These are phyloP conservation scores for Coccomyxa sp. DNA, from an alignment of 139 green algal species.

Conservation along the genomic window DNA sequence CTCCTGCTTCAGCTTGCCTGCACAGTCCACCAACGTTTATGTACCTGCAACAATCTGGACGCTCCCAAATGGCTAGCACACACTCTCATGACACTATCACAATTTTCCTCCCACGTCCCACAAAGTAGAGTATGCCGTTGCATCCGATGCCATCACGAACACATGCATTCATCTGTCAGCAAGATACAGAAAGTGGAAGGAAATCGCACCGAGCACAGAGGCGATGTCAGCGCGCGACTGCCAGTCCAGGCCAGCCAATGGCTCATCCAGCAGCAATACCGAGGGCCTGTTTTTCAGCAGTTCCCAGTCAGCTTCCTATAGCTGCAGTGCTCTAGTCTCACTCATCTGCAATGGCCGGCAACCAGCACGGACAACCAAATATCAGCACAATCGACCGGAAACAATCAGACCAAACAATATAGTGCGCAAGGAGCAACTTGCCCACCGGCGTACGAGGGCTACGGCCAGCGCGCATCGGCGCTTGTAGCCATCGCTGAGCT, in stretches of 20 bases:
- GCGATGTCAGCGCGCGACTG: slow-evolving; percentile 40
- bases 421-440: no score
- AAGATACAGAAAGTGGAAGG: background rate
- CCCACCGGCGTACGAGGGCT: background rate
- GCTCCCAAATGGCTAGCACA: background rate
- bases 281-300: slow-evolving; percentile 32
- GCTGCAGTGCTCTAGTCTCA: background rate
- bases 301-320: background rate
- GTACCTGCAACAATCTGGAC: background rate
- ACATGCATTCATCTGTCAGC: background rate
- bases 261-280: slow-evolving; percentile 91
- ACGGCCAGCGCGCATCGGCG: slow-evolving; percentile 38
- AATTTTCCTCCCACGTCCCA: background rate
- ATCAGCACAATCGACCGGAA: no score
- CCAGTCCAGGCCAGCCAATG: slow-evolving; percentile 86
- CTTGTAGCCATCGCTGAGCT: slow-evolving; percentile 86
- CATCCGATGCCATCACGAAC: background rate
- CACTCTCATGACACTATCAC: background rate
- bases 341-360: no score
- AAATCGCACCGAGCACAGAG: slow-evolving; percentile 9
- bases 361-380: no score
- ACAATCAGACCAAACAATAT: no score
- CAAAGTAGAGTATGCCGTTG: no score
- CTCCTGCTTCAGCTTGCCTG: slow-evolving; percentile 57
- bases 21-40: background rate